Evolutionary conservation across 257 asterid genomes (phyloP).

Genomic region (Ajuga chamaepitys): DNA sequence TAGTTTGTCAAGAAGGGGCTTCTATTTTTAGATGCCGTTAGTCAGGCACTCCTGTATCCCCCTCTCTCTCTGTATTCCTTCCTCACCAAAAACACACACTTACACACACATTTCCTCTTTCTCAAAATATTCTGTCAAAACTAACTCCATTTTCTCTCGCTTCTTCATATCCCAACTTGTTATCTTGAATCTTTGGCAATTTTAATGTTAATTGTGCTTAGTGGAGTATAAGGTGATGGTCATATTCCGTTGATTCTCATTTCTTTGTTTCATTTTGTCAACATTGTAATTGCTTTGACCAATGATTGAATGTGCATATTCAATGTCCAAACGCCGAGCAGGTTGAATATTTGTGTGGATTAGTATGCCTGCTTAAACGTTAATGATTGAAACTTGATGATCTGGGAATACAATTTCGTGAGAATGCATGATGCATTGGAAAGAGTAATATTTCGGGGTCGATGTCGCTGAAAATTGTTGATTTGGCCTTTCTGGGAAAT

Average conservation of each 20-base stretch:
- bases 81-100: conserved; percentile 15
- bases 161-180: conserved; percentile 9
- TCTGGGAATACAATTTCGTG: not conserved
- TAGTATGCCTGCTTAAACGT: not conserved
- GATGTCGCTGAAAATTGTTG: conserved; percentile 3
- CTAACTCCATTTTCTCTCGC: not conserved
- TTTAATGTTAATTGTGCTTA: conserved; percentile 24
- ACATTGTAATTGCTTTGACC: not conserved
- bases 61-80: conserved; percentile 22
- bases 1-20: conserved; percentile 9
- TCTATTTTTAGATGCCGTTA: conserved; percentile 35
- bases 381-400: conserved; percentile 11
- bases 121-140: conserved; percentile 1
- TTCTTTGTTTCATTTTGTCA: not conserved
- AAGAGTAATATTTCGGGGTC: not conserved
- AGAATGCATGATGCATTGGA: conserved; percentile 11
- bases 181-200: not conserved
- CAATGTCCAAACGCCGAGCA: not conserved
- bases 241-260: not conserved
- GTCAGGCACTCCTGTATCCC: conserved; percentile 41
- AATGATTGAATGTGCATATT: not conserved
- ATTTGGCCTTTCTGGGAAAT: conserved; percentile 5
- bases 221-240: conserved; percentile 26
- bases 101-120: conserved; percentile 12
- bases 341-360: not conserved